A percentile compares a stretch with the other conserved stretches of the same genome.
These are phyloP conservation scores for Boletales sp. DNA, from an alignment of 768 basidiomycete species.

Conservation along the genomic window DNA sequence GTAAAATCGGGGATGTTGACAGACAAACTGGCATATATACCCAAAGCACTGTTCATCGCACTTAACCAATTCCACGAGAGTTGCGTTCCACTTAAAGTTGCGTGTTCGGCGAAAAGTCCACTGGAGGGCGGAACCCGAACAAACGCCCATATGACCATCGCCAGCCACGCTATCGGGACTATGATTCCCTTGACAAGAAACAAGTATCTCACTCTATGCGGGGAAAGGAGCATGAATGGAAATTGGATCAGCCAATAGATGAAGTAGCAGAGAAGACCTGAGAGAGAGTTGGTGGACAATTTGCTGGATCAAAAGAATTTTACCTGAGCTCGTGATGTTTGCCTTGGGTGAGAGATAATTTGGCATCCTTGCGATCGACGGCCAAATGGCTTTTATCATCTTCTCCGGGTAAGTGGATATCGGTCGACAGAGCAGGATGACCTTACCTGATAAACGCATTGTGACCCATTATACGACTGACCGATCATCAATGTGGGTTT, in stretches of 20 bases:
- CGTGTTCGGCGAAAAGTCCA: slow-evolving; percentile 55
- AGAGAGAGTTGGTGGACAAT: too few relatives aligned
- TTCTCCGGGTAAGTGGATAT: slow-evolving; percentile 1
- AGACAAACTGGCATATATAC: slow-evolving; percentile 66
- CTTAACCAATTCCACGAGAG: slow-evolving; percentile 76
- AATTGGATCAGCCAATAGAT: slow-evolving; percentile 77
- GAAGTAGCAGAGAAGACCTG: slow-evolving; percentile 70
- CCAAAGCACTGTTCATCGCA: slow-evolving; percentile 74
- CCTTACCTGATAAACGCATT: slow-evolving; percentile 63
- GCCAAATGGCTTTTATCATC: slow-evolving; percentile 86
- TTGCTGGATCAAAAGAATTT: too few relatives aligned
- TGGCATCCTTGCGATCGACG: slow-evolving; percentile 58
- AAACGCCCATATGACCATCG: slow-evolving; percentile 78
- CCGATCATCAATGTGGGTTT: not conserved
- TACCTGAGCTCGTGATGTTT: slow-evolving; percentile 54
- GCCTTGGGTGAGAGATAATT: slow-evolving; percentile 58
- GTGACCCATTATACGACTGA: slow-evolving; percentile 58
- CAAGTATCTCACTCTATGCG: slow-evolving; percentile 72
- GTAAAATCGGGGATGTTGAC: slow-evolving; percentile 89
- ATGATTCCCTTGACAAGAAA: slow-evolving; percentile 68
- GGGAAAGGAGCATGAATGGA: slow-evolving; percentile 72
- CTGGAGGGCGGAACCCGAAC: slow-evolving; percentile 57
- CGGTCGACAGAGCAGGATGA: not conserved
- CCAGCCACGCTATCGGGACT: slow-evolving; percentile 62
- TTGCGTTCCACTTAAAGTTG: slow-evolving; percentile 50